phyloP scores from a whole-genome alignment of 2,329 filamentous ascomycete species.

The Paramyrothecium roridum region DNA sequence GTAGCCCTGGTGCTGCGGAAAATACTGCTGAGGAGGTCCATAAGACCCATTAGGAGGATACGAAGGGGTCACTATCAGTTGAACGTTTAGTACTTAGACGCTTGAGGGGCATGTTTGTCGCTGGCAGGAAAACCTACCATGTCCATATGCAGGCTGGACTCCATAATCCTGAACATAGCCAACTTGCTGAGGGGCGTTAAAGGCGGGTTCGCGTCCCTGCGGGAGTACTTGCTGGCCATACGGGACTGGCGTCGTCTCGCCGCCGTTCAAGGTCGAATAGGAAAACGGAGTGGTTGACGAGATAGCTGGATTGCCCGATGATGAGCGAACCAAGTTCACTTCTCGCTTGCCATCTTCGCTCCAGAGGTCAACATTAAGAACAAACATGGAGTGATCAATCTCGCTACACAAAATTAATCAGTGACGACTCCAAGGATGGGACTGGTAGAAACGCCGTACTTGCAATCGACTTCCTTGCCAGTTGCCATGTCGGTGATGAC shows the following conservation, averaged over 20 bases:
- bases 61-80: slow-evolving; percentile 14
- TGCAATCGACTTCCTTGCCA: slow-evolving; percentile 78
- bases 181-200: slow-evolving; percentile 21
- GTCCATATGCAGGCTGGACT: slow-evolving; percentile 24
- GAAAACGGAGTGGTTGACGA: slow-evolving; percentile 77
- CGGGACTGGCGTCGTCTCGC: slow-evolving; percentile 19
- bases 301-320: slow-evolving; percentile 70
- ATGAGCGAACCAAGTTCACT: slow-evolving; percentile 63
- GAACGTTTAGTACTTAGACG: not conserved
- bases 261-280: slow-evolving; percentile 51
- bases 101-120: not conserved
- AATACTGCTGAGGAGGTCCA: slow-evolving; percentile 33
- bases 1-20: slow-evolving; percentile 27
- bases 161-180: slow-evolving; percentile 31
- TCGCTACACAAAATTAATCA: slow-evolving; percentile 18
- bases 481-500: slow-evolving; percentile 72
- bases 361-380: slow-evolving; percentile 66
- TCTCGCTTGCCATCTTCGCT: slow-evolving; percentile 63
- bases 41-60: slow-evolving; percentile 29
- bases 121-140: slow-evolving; percentile 18
- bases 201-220: slow-evolving; percentile 32
- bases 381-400: slow-evolving; percentile 39
- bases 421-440: not conserved
- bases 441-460: slow-evolving; percentile 43
- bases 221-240: slow-evolving; percentile 33